Evolutionary conservation across 208 protist species (phyloP).

Genomic region (Trypanosoma cruzi): DNA sequence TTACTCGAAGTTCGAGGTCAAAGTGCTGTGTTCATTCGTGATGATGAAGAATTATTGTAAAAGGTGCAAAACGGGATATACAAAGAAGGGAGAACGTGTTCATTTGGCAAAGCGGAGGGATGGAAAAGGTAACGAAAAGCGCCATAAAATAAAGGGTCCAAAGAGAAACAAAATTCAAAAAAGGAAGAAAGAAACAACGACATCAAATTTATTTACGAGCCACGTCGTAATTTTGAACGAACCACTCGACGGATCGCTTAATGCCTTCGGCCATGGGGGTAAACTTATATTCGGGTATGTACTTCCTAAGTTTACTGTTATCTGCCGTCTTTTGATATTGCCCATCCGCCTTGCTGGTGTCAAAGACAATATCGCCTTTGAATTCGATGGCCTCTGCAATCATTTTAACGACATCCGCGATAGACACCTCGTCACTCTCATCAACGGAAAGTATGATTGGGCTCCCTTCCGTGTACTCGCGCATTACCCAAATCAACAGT

Average conservation of each 20-base stretch:
- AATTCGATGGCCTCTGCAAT: conserved; percentile 90
- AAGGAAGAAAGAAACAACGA: neutral
- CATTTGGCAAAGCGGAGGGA: neutral
- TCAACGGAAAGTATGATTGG: conserved; percentile 93
- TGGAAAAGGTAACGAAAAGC: neutral
- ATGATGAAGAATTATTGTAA: too few relatives aligned
- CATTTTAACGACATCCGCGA: conserved; percentile 76
- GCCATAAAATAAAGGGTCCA: neutral
- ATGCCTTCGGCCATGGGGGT: conserved; percentile 90
- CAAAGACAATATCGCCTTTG: conserved; percentile 76
- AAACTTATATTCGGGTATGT: conserved; percentile 88
- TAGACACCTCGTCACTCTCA: conserved; percentile 90
- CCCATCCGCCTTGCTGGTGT: conserved; percentile 92
- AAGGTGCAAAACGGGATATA: too few relatives aligned
- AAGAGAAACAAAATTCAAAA: conserved; percentile 1
- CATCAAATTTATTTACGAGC: conserved; percentile 54
- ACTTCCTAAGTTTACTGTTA: conserved; percentile 85
- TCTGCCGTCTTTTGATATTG: conserved; percentile 94
- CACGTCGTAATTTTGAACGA: conserved; percentile 85
- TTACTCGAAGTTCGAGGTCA: conserved; percentile 90
- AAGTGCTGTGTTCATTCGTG: too few relatives aligned
- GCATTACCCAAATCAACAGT: conserved; percentile 81
- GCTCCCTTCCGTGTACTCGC: conserved; percentile 74
- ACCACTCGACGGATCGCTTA: conserved; percentile 78
- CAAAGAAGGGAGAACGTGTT: too few relatives aligned